A percentile compares a stretch with the other conserved stretches of the same genome.
Conservation (phyloP, 306 rosid species). For the Potentilla sterilis region DNA sequence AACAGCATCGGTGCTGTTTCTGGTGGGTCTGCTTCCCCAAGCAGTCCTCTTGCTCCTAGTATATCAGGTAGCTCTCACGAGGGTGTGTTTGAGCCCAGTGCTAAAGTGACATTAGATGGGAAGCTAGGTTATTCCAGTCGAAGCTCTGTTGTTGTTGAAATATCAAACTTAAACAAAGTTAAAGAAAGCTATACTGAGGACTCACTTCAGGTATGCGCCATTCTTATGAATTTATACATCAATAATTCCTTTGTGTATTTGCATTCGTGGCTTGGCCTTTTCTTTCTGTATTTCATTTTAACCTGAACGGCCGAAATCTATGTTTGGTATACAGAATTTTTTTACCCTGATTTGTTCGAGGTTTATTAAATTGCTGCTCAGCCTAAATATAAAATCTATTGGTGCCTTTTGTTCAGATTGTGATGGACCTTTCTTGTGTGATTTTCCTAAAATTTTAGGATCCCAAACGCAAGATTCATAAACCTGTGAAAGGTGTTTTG, state of each 20-base stretch:
- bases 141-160: slow-evolving; percentile 84
- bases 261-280: background rate
- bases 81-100: slow-evolving; percentile 87
- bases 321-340: background rate
- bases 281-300: background rate
- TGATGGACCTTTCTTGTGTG: slow-evolving; percentile 18
- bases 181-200: slow-evolving; percentile 97
- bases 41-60: slow-evolving; percentile 98
- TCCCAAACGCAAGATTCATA: slow-evolving; percentile 91
- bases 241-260: background rate
- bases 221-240: background rate
- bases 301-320: background rate
- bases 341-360: background rate
- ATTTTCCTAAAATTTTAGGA: slow-evolving; percentile 52
- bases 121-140: slow-evolving; percentile 81
- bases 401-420: background rate
- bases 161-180: slow-evolving; percentile 85
- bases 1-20: slow-evolving; percentile 89
- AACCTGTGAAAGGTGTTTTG: slow-evolving; percentile 93
- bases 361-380: background rate
- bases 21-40: slow-evolving; percentile 99
- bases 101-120: slow-evolving; percentile 85
- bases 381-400: background rate
- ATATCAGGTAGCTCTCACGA: slow-evolving; percentile 91
- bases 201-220: slow-evolving; percentile 70